Evolutionary conservation across 805 yeast genomes (phyloP), one percentile per base, ranked within the genome.

Genomic region (Saturnispora besseyi): DNA sequence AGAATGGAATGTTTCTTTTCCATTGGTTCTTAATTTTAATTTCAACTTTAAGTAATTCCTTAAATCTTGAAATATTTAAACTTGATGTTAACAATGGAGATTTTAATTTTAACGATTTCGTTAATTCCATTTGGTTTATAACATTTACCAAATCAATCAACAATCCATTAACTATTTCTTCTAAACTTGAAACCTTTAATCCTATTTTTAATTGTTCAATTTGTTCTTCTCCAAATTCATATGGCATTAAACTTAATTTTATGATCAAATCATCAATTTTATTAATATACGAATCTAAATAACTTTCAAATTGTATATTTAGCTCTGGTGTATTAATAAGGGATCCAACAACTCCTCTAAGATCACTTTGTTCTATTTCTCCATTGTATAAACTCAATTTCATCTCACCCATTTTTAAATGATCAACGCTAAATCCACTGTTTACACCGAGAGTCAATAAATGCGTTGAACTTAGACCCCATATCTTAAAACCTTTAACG

Each of bases 331-430:
- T 24, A 24, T 12, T 24, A 10, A 36, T 36, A 18, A 36, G 40
- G 12, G 40, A n/a, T 4, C 40, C 33, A n/a, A 46, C 21, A n/a
- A 46, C 40, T 18, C 44, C 44, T 8, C 29, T 26, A 8, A 40
- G 9, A 18, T 41, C 50, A 11, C 36, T 18, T 22, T 34, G 46
- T 12, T 30, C 13, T 12, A 40, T 5, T 5, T 29, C 15, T n/a
- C 34, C 34, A 26, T 42, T 31, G 15, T 24, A 26, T 42, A 15
- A 29, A 30, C 41, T 42, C 37, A 47, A 33, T 30, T 45, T 34
- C 40, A 47, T 47, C 28, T 42, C 46, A 9, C 45, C 50, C 50
- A 42, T 43, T 24, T 29, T 7, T 9, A 38, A 26, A 46, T 46
- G 49, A 28, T 46, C 49, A 4, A 46, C 49, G 30, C 26, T 26